Evolutionary conservation across 2,329 filamentous ascomycete genomes (phyloP), one percentile per base, ranked within the genome.

Genomic region (Ceratocystis cubensis): DNA sequence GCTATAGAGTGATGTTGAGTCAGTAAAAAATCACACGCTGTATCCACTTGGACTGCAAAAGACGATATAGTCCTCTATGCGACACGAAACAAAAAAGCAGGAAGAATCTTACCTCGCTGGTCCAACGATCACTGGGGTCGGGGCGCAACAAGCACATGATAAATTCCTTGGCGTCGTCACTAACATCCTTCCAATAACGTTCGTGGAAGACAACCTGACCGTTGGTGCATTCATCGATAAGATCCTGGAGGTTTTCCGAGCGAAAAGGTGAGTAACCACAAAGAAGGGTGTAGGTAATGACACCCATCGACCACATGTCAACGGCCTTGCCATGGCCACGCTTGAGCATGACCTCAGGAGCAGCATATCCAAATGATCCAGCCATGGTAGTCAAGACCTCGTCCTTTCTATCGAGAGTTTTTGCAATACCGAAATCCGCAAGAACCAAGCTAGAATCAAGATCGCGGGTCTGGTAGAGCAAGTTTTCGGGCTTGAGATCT

Each of bases 241-340:
- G 81, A 72, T 97, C 94, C 70, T 88, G 84, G 62, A 99, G 81
- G 73, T 89, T 96, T 79, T 99, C 94, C 69, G 91, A 94, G 71
- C 94, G 87, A 84, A 99, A 99, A 22, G 94, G 94, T 57, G 93
- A 96, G 80, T 99, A 99, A 71, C 94, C 94, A 75, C 95, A 99
- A 64, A 99, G 88, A 33, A 99, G 82, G 17, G 94, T 99, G 78
- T 99, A 99, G 53, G 94, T 97, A 73, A 99, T 99, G 73, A 99
- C 94, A 69, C 94, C 94, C 77, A 99, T 83, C 2, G 94, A 97
- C 94, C 94, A 99, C 90, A 99, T 96, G 75, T 99, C 94, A 44
- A 97, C 94, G 3, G 94, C 91, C 77, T 97, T 99, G 75, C 94
- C 94, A 75, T 99, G 95, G 22, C 94, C 94, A 74, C 90, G 87